Percentiles rank a stretch among this genome's conserved stretches.
Evolutionary conservation across 78 protist genomes (phyloP).

Genomic region (Pigoraptor vietnamica): DNA sequence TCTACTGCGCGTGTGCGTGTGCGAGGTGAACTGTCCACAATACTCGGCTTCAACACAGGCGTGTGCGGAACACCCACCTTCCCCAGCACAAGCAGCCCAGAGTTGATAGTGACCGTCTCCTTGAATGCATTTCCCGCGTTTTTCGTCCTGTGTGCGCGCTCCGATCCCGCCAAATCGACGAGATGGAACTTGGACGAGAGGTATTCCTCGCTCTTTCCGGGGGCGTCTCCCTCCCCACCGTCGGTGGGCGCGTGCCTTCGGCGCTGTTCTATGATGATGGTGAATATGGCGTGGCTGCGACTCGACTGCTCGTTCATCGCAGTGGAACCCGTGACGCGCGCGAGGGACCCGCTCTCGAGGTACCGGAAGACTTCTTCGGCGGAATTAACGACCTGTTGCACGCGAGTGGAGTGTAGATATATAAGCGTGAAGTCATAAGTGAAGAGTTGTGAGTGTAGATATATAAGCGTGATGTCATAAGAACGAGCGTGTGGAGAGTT

Average conservation of each 20-base stretch:
- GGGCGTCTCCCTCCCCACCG: neutral
- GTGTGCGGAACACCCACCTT: neutral
- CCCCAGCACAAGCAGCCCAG: neutral
- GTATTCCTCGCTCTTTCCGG: neutral
- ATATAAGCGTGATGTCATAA: no score
- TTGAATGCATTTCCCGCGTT: neutral
- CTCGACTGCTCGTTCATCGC: slow-evolving; percentile 26
- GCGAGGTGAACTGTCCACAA: neutral
- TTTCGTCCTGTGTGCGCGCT: no score
- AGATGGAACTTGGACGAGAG: neutral
- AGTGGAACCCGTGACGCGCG: slow-evolving; percentile 11
- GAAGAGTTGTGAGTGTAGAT: no score
- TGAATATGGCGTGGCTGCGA: slow-evolving; percentile 48
- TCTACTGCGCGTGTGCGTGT: neutral
- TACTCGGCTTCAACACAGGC: neutral
- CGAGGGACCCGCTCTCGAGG: slow-evolving; percentile 26
- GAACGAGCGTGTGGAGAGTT: no score
- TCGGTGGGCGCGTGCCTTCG: neutral
- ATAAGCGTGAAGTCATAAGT: no score
- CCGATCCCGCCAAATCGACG: neutral
- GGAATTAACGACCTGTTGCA: neutral
- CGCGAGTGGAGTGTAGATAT: no score
- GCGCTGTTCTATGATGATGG: neutral
- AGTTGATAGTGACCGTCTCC: neutral
- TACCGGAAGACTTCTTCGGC: neutral